Percentiles rank a stretch among this genome's conserved stretches.
These are phyloP conservation scores for Avena atlantica DNA, from an alignment of 176 grass and related monocot genomes.

Conservation along the genomic window DNA sequence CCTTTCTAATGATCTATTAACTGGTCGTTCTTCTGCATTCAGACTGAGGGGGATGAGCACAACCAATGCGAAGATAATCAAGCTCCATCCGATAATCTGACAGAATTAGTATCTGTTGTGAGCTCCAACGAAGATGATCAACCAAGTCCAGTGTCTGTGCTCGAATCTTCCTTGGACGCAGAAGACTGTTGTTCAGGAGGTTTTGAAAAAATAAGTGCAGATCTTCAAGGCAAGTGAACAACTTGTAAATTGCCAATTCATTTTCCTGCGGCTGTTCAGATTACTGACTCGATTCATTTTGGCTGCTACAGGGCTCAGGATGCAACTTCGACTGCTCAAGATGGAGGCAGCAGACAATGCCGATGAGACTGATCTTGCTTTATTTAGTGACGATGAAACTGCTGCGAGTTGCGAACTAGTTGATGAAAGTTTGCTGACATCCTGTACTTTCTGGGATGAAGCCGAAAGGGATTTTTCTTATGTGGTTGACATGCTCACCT, in stretches of 20 bases:
- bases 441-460: conserved; percentile 48
- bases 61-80: background rate
- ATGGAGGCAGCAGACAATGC: conserved; percentile 49
- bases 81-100: background rate
- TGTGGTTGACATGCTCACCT: conserved; percentile 58
- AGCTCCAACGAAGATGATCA: conserved; percentile 62
- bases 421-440: conserved; percentile 28
- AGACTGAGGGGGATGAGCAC: conserved; percentile 1
- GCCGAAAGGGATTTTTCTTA: conserved; percentile 72
- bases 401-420: conserved; percentile 10
- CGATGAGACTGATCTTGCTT: conserved; percentile 39
- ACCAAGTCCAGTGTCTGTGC: conserved; percentile 64
- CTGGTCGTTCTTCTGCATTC: background rate
- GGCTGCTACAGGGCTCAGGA: conserved; percentile 62
- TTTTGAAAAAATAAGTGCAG: conserved; percentile 80
- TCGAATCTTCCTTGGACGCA: conserved; percentile 55
- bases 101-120: conserved; percentile 16
- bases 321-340: conserved; percentile 83
- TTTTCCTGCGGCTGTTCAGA: background rate
- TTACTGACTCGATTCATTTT: conserved; percentile 9
- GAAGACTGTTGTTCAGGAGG: conserved; percentile 63
- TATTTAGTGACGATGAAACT: conserved; percentile 55
- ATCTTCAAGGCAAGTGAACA: conserved; percentile 73
- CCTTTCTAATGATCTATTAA: background rate
- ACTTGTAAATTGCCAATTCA: background rate